Conservation (phyloP, 2,329 filamentous ascomycete genomes). For the Tolypocladium ophioglossoides region DNA sequence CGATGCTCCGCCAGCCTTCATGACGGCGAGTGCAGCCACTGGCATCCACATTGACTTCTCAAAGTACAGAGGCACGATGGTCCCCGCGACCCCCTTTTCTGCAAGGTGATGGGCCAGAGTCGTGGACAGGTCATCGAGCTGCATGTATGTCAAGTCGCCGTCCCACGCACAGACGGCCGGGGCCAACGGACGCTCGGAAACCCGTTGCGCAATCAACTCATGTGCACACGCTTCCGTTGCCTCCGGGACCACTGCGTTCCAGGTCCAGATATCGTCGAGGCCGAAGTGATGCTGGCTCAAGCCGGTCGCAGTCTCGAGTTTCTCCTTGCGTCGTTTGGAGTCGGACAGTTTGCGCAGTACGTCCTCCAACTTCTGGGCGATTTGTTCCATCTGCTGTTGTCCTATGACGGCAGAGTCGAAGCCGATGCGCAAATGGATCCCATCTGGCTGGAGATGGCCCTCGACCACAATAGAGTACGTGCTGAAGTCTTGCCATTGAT, state of each 20-base stretch:
- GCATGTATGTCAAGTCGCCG: slow-evolving; percentile 9
- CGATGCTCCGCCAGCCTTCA: slow-evolving; percentile 13
- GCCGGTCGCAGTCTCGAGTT: slow-evolving; percentile 2
- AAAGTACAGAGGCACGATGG: slow-evolving; percentile 12
- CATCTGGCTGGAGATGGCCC: slow-evolving; percentile 5
- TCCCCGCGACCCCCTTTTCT: slow-evolving; percentile 3
- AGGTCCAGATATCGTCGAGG: slow-evolving; percentile 8
- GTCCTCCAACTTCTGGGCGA: slow-evolving; percentile 4
- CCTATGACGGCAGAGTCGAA: slow-evolving; percentile 6
- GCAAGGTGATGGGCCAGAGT: slow-evolving; percentile 3
- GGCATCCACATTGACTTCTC: slow-evolving; percentile 14
- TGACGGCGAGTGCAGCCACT: slow-evolving; percentile 11
- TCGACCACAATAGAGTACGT: slow-evolving; percentile 7
- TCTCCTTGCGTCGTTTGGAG: background rate
- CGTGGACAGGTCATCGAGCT: slow-evolving; percentile 5
- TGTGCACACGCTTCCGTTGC: slow-evolving; percentile 10
- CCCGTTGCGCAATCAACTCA: slow-evolving; percentile 5
- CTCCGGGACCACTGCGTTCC: slow-evolving; percentile 7
- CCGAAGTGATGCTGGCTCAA: slow-evolving; percentile 6
- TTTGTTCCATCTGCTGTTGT: slow-evolving; percentile 1
- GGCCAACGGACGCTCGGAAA: slow-evolving; percentile 6
- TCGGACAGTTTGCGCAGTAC: slow-evolving; percentile 5
- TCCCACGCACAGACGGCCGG: slow-evolving; percentile 15
- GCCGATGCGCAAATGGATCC: slow-evolving; percentile 3
- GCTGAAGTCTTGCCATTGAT: slow-evolving; percentile 5